Conservation (phyloP, 331 rosid species). For the Rhamnella rubrinervis region DNA sequence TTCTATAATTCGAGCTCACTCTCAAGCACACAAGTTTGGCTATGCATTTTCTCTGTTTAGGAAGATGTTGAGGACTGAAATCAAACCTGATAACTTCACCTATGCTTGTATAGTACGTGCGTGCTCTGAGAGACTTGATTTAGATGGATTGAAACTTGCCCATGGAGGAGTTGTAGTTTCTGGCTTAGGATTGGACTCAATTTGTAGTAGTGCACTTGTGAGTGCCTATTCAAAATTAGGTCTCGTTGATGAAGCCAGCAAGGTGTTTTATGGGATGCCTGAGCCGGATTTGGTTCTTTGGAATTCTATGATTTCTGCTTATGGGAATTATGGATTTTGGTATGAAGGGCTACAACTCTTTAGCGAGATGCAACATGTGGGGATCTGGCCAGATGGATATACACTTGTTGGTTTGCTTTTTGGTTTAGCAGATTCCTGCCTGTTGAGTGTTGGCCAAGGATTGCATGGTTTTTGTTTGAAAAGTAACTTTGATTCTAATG, state of each 20-base stretch:
- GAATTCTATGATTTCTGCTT: conserved; percentile 78
- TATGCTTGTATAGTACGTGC: conserved; percentile 70
- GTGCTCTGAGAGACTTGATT: conserved; percentile 54
- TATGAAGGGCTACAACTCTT: conserved; percentile 53
- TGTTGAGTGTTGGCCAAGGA: conserved; percentile 56
- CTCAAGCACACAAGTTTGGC: conserved; percentile 42
- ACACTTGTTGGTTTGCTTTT: conserved; percentile 70
- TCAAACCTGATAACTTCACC: conserved; percentile 61
- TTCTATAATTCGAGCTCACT: conserved; percentile 74
- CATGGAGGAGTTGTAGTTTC: conserved; percentile 56
- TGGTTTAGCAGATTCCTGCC: conserved; percentile 49
- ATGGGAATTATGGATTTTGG: conserved; percentile 57
- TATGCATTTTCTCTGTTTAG: conserved; percentile 57
- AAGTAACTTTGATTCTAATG: conserved; percentile 50
- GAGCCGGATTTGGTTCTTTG: conserved; percentile 76
- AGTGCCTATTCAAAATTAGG: conserved; percentile 72
- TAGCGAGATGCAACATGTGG: conserved; percentile 48
- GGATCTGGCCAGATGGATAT: conserved; percentile 63
- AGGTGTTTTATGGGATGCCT: conserved; percentile 52
- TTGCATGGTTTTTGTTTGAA: conserved; percentile 64
- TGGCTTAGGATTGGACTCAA: conserved; percentile 60
- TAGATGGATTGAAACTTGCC: conserved; percentile 48
- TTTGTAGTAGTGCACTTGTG: conserved; percentile 85
- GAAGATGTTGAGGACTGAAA: conserved; percentile 48
- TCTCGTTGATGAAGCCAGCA: conserved; percentile 57